phyloP scores from a whole-genome alignment of 495 filamentous ascomycete species.

The Penicillium steckii region DNA sequence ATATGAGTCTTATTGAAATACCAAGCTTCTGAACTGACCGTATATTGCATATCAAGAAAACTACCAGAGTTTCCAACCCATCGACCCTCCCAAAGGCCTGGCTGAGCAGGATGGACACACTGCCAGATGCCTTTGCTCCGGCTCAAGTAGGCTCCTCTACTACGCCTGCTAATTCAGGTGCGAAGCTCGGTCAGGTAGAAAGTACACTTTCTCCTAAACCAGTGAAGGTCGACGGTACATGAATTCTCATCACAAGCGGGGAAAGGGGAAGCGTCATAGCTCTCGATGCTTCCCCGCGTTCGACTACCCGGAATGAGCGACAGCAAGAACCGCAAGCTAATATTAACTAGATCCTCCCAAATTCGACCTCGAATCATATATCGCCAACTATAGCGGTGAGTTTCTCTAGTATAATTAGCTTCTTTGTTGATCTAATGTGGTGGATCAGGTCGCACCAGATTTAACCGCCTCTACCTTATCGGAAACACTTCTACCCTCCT shows the following conservation, averaged over 20 bases:
- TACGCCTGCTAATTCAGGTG: not conserved
- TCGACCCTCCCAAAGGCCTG: not conserved
- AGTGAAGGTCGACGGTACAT: slow-evolving; percentile 6
- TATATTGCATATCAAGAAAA: not conserved
- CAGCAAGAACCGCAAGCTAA: slow-evolving; percentile 4
- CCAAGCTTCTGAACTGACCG: not conserved
- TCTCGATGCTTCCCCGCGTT: not conserved
- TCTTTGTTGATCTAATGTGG: not conserved
- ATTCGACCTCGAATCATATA: slow-evolving; percentile 90
- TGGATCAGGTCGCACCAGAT: slow-evolving; percentile 64
- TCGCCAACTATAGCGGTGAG: slow-evolving; percentile 83
- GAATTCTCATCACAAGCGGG: not conserved
- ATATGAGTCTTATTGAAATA: not conserved
- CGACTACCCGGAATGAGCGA: not conserved
- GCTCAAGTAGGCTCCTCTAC: slow-evolving; percentile 12
- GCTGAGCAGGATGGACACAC: slow-evolving; percentile 22
- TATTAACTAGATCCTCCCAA: slow-evolving; percentile 70
- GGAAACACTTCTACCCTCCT: slow-evolving; percentile 75
- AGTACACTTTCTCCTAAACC: not conserved
- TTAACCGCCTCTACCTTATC: slow-evolving; percentile 79
- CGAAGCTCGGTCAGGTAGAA: not conserved
- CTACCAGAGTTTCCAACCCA: not conserved
- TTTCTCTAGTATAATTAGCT: not conserved
- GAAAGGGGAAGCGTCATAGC: too few relatives aligned
- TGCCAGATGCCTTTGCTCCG: slow-evolving; percentile 29